Evolutionary conservation across 176 grass and related monocot species (phyloP).

Genomic region (Triticum timopheevii): DNA sequence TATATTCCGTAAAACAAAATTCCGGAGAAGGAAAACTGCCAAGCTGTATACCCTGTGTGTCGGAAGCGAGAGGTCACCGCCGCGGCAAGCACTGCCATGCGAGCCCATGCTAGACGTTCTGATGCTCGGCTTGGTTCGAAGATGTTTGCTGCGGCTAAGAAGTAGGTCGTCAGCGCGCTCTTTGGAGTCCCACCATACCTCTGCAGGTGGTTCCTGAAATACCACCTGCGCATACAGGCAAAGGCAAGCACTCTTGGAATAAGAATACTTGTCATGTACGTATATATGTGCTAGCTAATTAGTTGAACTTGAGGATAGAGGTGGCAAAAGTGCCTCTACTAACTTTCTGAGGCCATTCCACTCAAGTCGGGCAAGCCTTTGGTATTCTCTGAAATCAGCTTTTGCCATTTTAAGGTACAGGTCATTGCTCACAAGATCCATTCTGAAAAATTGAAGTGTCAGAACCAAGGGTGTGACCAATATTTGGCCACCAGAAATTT

Average conservation of each 20-base stretch:
- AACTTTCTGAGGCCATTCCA: conserved; percentile 49
- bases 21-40: not conserved
- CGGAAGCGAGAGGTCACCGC: not conserved
- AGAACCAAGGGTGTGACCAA: not conserved
- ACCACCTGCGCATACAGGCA: conserved; percentile 43
- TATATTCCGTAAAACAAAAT: not conserved
- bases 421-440: conserved; percentile 54
- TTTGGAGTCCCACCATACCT: not conserved
- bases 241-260: too few relatives aligned
- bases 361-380: conserved; percentile 39
- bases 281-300: not conserved
- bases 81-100: conserved; percentile 11
- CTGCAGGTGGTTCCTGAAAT: not conserved
- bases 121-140: conserved; percentile 47
- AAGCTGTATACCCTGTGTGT: not conserved
- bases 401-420: conserved; percentile 50
- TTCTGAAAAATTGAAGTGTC: conserved; percentile 15
- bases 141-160: conserved; percentile 50
- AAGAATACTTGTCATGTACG: too few relatives aligned
- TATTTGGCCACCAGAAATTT: not conserved
- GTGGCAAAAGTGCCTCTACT: not conserved
- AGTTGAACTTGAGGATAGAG: not conserved
- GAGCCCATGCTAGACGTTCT: conserved; percentile 50
- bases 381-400: conserved; percentile 51
- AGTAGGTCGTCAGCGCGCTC: conserved; percentile 25